Evolutionary conservation across 2,329 filamentous ascomycete species (phyloP).

Genomic region (Aspergillus sp.): DNA sequence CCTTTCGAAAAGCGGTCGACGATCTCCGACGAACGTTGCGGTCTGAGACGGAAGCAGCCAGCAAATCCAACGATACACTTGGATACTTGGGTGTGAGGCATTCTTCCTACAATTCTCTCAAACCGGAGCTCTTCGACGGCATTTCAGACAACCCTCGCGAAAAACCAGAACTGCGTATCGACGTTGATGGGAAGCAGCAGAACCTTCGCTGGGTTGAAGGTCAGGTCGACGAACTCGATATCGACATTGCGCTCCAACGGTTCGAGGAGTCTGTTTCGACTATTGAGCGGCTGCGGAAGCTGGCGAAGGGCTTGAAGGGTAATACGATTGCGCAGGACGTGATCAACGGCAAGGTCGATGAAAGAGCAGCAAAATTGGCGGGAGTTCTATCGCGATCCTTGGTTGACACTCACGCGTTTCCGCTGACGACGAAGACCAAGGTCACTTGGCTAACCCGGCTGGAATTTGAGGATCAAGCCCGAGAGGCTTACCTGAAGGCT

Average conservation of each 20-base stretch:
- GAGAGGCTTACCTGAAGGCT: conserved; percentile 76
- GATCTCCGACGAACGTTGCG: conserved; percentile 79
- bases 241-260: conserved; percentile 82
- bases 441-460: conserved; percentile 77
- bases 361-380: conserved; percentile 70
- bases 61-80: conserved; percentile 74
- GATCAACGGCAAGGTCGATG: conserved; percentile 83
- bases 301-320: conserved; percentile 72
- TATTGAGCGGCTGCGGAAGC: conserved; percentile 73
- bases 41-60: conserved; percentile 78
- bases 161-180: conserved; percentile 66
- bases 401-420: conserved; percentile 66
- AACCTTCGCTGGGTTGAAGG: conserved; percentile 92
- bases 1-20: conserved; percentile 86
- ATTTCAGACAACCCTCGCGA: conserved; percentile 71
- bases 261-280: conserved; percentile 77
- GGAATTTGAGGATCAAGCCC: conserved; percentile 81
- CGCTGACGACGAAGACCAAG: conserved; percentile 68
- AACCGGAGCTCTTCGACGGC: conserved; percentile 65
- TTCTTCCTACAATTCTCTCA: conserved; percentile 59
- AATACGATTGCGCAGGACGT: conserved; percentile 85
- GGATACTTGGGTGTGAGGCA: conserved; percentile 71
- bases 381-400: conserved; percentile 69
- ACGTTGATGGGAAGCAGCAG: conserved; percentile 93
- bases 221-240: conserved; percentile 92